Conservation (phyloP, 75 land plant genomes). For the Sequoia sempervirens region DNA sequence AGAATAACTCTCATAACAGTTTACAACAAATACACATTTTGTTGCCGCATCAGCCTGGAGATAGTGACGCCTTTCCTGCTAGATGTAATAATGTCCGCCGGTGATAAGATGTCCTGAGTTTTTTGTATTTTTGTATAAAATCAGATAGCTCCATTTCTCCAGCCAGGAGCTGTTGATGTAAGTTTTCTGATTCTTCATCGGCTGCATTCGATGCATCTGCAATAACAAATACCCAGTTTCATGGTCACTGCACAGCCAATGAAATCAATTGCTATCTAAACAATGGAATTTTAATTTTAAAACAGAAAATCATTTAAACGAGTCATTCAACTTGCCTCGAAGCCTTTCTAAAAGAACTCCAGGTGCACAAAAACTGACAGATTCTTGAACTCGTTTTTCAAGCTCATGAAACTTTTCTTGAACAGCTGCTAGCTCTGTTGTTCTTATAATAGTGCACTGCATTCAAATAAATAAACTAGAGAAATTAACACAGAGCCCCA, state of each 20-base stretch:
- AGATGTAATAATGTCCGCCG: conserved; percentile 56
- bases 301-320: neutral
- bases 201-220: conserved; percentile 72
- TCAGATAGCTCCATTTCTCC: conserved; percentile 57
- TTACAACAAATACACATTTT: neutral
- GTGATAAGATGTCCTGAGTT: conserved; percentile 63
- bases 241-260: neutral
- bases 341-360: conserved; percentile 54
- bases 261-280: neutral
- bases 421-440: conserved; percentile 91
- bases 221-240: conserved; percentile 1
- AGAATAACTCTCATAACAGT: neutral
- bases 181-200: conserved; percentile 78
- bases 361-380: conserved; percentile 52
- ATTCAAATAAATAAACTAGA: neutral
- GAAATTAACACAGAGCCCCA: neutral
- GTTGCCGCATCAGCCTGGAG: conserved; percentile 4
- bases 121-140: conserved; percentile 79
- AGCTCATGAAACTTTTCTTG: conserved; percentile 74
- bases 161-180: conserved; percentile 52
- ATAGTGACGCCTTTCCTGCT: conserved; percentile 50
- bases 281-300: conserved; percentile 2
- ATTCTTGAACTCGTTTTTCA: conserved; percentile 59
- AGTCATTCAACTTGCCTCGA: conserved; percentile 44
- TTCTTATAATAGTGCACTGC: conserved; percentile 85